Evolutionary conservation across 2,329 filamentous ascomycete species (phyloP).

Genomic region (Cladophialophora yegresii): DNA sequence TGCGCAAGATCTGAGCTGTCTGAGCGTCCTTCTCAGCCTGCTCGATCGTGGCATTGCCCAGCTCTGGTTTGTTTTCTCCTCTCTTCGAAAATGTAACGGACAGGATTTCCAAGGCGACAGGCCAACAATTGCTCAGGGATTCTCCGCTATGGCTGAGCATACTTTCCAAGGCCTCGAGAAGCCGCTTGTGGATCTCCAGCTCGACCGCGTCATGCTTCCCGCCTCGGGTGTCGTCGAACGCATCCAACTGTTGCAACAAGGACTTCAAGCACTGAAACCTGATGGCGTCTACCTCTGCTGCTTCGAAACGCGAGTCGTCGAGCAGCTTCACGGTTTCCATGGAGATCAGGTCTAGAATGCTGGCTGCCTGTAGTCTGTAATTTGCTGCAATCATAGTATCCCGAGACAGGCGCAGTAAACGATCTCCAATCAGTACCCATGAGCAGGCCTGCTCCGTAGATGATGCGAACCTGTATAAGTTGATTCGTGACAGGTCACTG

Average conservation of each 20-base stretch:
- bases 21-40: slow-evolving; percentile 21
- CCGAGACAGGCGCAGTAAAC: slow-evolving; percentile 53
- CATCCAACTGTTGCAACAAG: slow-evolving; percentile 28
- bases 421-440: slow-evolving; percentile 68
- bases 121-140: slow-evolving; percentile 66
- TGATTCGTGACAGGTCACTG: slow-evolving; percentile 71
- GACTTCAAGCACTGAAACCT: slow-evolving; percentile 28
- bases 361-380: slow-evolving; percentile 57
- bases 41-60: slow-evolving; percentile 40
- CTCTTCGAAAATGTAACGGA: slow-evolving; percentile 63
- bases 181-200: slow-evolving; percentile 67
- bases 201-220: slow-evolving; percentile 18
- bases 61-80: slow-evolving; percentile 4
- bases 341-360: slow-evolving; percentile 57
- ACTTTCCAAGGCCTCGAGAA: slow-evolving; percentile 76
- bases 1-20: slow-evolving; percentile 65
- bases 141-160: slow-evolving; percentile 89
- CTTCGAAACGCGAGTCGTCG: slow-evolving; percentile 40
- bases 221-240: slow-evolving; percentile 8
- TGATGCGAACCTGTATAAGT: slow-evolving; percentile 71
- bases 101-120: slow-evolving; percentile 84
- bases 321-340: slow-evolving; percentile 48
- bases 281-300: slow-evolving; percentile 26
- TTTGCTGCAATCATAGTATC: slow-evolving; percentile 44
- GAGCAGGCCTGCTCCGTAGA: slow-evolving; percentile 69